Evolutionary conservation across 148 eudicot genomes (phyloP).

Genomic region (Pouteria glomerata): DNA sequence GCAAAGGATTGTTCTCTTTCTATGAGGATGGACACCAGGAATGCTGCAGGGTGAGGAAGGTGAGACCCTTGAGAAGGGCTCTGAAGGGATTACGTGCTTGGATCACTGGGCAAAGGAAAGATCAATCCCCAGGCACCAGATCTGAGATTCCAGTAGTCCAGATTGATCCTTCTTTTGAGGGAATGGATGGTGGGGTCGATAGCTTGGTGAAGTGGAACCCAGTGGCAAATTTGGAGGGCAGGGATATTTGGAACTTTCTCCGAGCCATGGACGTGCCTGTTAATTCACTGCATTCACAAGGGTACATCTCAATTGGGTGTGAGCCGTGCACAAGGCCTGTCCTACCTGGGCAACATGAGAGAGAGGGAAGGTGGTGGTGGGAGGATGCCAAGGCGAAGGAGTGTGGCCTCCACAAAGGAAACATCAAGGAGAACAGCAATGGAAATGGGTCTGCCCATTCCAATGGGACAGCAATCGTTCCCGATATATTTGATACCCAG

Average conservation of each 20-base stretch:
- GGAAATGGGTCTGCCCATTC: slow-evolving; percentile 33
- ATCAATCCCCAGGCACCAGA: slow-evolving; percentile 92
- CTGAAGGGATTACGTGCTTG: slow-evolving; percentile 86
- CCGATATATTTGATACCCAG: slow-evolving; percentile 58
- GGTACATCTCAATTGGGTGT: slow-evolving; percentile 82
- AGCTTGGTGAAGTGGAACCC: slow-evolving; percentile 98
- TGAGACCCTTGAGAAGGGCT: slow-evolving; percentile 81
- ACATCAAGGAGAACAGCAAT: slow-evolving; percentile 54
- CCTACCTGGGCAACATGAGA: slow-evolving; percentile 86
- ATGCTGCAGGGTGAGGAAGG: slow-evolving; percentile 92
- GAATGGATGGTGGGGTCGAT: slow-evolving; percentile 71
- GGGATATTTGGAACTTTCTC: slow-evolving; percentile 75
- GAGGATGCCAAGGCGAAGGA: slow-evolving; percentile 98
- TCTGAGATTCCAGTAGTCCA: slow-evolving; percentile 86
- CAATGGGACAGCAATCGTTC: slow-evolving; percentile 36
- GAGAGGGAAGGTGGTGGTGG: slow-evolving; percentile 99
- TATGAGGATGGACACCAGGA: slow-evolving; percentile 97
- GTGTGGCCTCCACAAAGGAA: slow-evolving; percentile 96
- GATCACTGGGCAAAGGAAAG: slow-evolving; percentile 94
- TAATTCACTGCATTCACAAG: slow-evolving; percentile 78
- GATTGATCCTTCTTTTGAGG: slow-evolving; percentile 83
- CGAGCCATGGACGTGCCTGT: slow-evolving; percentile 83
- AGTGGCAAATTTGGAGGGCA: slow-evolving; percentile 66
- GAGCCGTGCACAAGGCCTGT: slow-evolving; percentile 95
- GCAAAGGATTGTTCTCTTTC: slow-evolving; percentile 85